These are phyloP conservation scores for Chaetomiaceae sp. DNA, from an alignment of 2,329 filamentous ascomycete species.

Conservation along the genomic window DNA sequence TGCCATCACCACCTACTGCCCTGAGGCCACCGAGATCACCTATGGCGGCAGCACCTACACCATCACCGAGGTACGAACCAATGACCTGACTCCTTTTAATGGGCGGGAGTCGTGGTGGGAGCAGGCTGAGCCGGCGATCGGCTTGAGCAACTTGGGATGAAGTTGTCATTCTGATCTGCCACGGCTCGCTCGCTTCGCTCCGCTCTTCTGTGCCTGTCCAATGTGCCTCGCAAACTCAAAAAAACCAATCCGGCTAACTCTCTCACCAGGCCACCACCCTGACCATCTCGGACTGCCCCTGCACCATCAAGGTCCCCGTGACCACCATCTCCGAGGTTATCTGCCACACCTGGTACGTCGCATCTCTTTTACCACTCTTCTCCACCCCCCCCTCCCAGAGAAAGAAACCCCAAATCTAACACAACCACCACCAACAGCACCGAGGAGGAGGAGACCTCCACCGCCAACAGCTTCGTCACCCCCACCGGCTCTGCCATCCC, in stretches of 20 bases:
- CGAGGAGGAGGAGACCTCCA: too few species aligned
- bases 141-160: too few species aligned
- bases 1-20: constrained; percentile 68
- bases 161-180: too few species aligned
- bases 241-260: constrained; percentile 28
- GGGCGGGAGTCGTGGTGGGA: background rate
- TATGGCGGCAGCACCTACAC: constrained; percentile 64
- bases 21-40: constrained; percentile 58
- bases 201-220: too few species aligned
- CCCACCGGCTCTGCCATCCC: too few species aligned
- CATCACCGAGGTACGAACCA: constrained; percentile 56
- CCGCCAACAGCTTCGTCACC: too few species aligned
- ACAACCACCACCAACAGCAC: too few species aligned
- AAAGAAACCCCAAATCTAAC: constrained; percentile 9
- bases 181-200: too few species aligned
- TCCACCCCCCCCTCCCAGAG: background rate
- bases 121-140: background rate
- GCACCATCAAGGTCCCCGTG: constrained; percentile 60
- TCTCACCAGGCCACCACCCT: constrained; percentile 53
- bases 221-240: background rate
- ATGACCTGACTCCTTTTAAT: too few species aligned
- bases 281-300: constrained; percentile 68
- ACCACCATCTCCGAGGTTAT: constrained; percentile 46
- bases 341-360: constrained; percentile 51
- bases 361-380: background rate